Conservation (phyloP, 345 rosid species). For the Citrus mangshanensis region DNA sequence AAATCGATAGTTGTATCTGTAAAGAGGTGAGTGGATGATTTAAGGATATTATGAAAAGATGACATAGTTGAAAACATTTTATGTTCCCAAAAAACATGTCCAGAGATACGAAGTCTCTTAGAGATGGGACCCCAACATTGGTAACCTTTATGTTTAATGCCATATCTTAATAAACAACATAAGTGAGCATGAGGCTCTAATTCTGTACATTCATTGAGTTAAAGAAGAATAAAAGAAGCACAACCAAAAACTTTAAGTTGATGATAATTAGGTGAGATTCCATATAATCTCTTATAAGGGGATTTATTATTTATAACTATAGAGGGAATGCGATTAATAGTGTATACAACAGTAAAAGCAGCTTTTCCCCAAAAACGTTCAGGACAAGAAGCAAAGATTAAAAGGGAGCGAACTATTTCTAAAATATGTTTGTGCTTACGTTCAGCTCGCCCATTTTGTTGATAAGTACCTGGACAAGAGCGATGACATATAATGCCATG, state of each 20-base stretch:
- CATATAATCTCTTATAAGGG: conserved; percentile 8
- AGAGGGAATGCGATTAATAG: not conserved
- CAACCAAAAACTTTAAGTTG: not conserved
- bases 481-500: not conserved
- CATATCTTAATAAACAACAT: not conserved
- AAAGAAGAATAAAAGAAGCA: not conserved
- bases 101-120: no score
- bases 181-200: not conserved
- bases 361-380: not conserved
- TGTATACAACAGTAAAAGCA: not conserved
- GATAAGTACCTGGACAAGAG: conserved; percentile 6
- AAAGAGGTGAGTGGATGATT: no score
- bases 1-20: no score
- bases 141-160: not conserved
- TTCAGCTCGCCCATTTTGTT: conserved; percentile 2
- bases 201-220: not conserved
- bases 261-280: not conserved
- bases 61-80: no score
- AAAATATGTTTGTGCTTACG: no score
- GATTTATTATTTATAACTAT: not conserved
- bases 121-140: no score
- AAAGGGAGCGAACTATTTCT: no score
- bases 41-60: no score
- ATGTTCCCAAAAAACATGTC: no score
- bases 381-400: not conserved